These are phyloP conservation scores for Fusarium newnesense DNA, from an alignment of 2,329 filamentous ascomycete species.

Conservation along the genomic window DNA sequence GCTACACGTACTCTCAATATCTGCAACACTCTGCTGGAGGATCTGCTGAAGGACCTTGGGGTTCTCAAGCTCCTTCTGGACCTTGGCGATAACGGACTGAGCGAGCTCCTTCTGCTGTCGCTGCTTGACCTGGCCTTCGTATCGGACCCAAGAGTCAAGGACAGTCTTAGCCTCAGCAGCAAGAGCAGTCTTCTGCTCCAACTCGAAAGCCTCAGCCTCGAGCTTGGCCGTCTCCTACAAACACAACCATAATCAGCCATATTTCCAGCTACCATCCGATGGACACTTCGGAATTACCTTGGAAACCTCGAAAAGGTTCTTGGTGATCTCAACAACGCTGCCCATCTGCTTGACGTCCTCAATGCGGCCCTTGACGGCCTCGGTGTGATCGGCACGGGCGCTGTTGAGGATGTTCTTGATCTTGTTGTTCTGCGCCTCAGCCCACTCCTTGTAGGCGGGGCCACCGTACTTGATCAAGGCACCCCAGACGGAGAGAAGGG, in stretches of 20 bases:
- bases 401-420: slow-evolving; percentile 95
- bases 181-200: slow-evolving; percentile 95
- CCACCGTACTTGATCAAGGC: slow-evolving; percentile 94
- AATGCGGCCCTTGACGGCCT: slow-evolving; percentile 94
- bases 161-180: slow-evolving; percentile 94
- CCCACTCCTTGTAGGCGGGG: slow-evolving; percentile 92
- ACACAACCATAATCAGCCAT: slow-evolving; percentile 41
- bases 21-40: slow-evolving; percentile 92
- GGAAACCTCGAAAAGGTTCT: slow-evolving; percentile 95
- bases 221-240: slow-evolving; percentile 92
- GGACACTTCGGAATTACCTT: slow-evolving; percentile 72
- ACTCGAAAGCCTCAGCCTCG: slow-evolving; percentile 94
- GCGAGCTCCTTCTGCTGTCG: slow-evolving; percentile 97
- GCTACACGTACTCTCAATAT: slow-evolving; percentile 84
- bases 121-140: slow-evolving; percentile 98
- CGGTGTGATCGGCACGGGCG: slow-evolving; percentile 92
- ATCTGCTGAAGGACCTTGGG: slow-evolving; percentile 98
- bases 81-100: slow-evolving; percentile 93
- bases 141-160: slow-evolving; percentile 98
- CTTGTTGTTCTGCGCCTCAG: slow-evolving; percentile 86
- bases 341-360: slow-evolving; percentile 94
- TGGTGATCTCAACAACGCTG: slow-evolving; percentile 95
- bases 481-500: slow-evolving; percentile 91
- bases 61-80: slow-evolving; percentile 98
- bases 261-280: slow-evolving; percentile 8